phyloP scores from a whole-genome alignment of 805 yeast genomes.

The Sugiyamaella boreocaroliniensis region DNA sequence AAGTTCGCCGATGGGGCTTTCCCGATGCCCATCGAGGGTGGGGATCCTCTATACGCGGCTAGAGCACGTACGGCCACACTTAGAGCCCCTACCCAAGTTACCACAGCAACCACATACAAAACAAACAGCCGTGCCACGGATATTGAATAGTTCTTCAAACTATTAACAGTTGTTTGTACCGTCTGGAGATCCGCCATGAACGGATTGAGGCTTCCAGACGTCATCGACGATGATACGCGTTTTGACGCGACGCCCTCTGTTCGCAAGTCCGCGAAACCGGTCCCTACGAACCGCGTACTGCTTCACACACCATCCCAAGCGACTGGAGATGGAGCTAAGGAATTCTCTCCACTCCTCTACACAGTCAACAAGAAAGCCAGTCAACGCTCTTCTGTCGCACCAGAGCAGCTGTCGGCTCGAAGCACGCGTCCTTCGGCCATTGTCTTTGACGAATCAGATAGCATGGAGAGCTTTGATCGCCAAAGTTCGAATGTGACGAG shows the following conservation, averaged over 20 bases:
- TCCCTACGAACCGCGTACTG: neutral
- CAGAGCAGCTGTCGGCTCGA: neutral
- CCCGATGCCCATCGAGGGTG: too few relatives aligned
- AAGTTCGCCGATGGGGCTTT: too few relatives aligned
- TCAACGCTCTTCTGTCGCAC: neutral
- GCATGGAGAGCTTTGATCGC: constrained; percentile 13
- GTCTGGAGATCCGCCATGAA: constrained; percentile 1
- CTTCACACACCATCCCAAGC: neutral
- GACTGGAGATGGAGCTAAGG: constrained; percentile 3
- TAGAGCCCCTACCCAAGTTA: neutral
- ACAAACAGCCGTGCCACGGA: neutral
- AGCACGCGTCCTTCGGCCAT: constrained; percentile 5
- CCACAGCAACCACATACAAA: neutral
- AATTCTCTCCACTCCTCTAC: constrained; percentile 16
- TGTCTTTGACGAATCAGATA: constrained; percentile 10
- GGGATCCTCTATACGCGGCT: too few relatives aligned
- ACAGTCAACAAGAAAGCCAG: constrained; percentile 10
- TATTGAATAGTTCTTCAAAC: neutral
- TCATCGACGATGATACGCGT: neutral
- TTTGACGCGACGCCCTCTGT: neutral
- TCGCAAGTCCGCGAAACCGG: neutral
- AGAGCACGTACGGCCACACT: too few relatives aligned
- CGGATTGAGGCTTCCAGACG: neutral
- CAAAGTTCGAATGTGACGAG: neutral
- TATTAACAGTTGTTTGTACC: neutral